phyloP scores from a whole-genome alignment of 2,329 filamentous ascomycete genomes.

The Beauveria australis region DNA sequence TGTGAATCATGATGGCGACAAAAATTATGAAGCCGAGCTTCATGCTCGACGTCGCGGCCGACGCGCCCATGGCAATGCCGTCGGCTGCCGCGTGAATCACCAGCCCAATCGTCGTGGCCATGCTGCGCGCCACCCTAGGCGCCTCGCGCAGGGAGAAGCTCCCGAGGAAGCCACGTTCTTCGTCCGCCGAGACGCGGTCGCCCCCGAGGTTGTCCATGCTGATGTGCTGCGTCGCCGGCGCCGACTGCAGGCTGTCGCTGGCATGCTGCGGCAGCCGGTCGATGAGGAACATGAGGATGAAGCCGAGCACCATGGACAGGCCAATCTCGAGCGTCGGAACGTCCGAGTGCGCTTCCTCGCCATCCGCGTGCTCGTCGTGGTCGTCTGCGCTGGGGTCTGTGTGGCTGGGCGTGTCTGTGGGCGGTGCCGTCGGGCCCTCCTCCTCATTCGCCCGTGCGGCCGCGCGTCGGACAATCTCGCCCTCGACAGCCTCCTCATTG shows the following conservation, averaged over 20 bases:
- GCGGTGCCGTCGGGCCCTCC: constrained; percentile 4
- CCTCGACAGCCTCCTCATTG: background rate
- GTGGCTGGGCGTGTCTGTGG: constrained; percentile 18
- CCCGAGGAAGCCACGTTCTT: constrained; percentile 51
- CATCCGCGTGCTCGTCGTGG: constrained; percentile 24
- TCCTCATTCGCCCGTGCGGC: constrained; percentile 13
- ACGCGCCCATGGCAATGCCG: constrained; percentile 91
- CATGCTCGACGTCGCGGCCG: constrained; percentile 63
- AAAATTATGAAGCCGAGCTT: constrained; percentile 88
- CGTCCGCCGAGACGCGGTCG: constrained; percentile 40
- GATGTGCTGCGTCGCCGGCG: constrained; percentile 71
- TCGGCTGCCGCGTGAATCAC: constrained; percentile 94
- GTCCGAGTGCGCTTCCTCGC: constrained; percentile 27
- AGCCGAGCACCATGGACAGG: constrained; percentile 76
- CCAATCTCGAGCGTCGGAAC: constrained; percentile 73
- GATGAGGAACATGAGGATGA: constrained; percentile 94
- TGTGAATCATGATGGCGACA: constrained; percentile 93
- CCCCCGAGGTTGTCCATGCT: constrained; percentile 73
- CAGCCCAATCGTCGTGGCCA: constrained; percentile 86
- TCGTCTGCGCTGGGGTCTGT: constrained; percentile 12
- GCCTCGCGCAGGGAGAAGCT: constrained; percentile 41
- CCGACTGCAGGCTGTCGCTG: constrained; percentile 53
- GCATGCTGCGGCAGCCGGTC: constrained; percentile 75
- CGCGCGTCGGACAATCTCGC: constrained; percentile 2
- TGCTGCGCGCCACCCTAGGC: constrained; percentile 50